Evolutionary conservation across 331 rosid species (phyloP).

Genomic region (Acacia concinna): DNA sequence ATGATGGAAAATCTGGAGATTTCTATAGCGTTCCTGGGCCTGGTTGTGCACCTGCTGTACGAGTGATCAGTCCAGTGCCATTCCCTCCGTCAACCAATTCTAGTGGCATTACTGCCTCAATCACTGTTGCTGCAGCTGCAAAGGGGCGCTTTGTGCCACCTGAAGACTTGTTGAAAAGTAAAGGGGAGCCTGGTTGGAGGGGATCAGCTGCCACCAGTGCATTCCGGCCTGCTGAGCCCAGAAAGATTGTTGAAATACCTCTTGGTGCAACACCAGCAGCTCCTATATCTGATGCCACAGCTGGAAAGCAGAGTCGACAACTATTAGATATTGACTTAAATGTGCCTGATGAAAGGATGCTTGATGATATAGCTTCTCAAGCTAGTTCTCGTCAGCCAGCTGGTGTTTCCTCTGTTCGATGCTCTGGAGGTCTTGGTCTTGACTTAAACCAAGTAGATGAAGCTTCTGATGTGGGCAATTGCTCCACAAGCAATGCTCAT

Average conservation of each 20-base stretch:
- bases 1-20: slow-evolving; percentile 59
- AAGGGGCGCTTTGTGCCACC: slow-evolving; percentile 70
- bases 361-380: slow-evolving; percentile 63
- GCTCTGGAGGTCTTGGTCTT: slow-evolving; percentile 69
- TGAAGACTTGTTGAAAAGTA: slow-evolving; percentile 64
- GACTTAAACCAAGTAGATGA: slow-evolving; percentile 78
- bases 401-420: slow-evolving; percentile 34
- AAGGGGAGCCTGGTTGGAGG: slow-evolving; percentile 84
- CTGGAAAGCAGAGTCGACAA: slow-evolving; percentile 50
- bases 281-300: slow-evolving; percentile 34
- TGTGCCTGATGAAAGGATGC: slow-evolving; percentile 64
- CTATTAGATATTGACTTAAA: slow-evolving; percentile 77
- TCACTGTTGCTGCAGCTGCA: slow-evolving; percentile 83
- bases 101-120: slow-evolving; percentile 57
- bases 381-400: slow-evolving; percentile 31
- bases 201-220: slow-evolving; percentile 96
- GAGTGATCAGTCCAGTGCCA: slow-evolving; percentile 51
- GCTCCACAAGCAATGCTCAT: slow-evolving; percentile 37
- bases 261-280: slow-evolving; percentile 32
- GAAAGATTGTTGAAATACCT: slow-evolving; percentile 54
- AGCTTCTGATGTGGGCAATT: slow-evolving; percentile 55
- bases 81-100: slow-evolving; percentile 55
- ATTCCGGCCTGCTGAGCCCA: slow-evolving; percentile 93
- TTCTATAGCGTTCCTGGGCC: slow-evolving; percentile 32
- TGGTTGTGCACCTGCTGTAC: slow-evolving; percentile 47